Evolutionary conservation across 2,329 filamentous ascomycete genomes (phyloP).

Genomic region (Pseudopyricularia javanii): DNA sequence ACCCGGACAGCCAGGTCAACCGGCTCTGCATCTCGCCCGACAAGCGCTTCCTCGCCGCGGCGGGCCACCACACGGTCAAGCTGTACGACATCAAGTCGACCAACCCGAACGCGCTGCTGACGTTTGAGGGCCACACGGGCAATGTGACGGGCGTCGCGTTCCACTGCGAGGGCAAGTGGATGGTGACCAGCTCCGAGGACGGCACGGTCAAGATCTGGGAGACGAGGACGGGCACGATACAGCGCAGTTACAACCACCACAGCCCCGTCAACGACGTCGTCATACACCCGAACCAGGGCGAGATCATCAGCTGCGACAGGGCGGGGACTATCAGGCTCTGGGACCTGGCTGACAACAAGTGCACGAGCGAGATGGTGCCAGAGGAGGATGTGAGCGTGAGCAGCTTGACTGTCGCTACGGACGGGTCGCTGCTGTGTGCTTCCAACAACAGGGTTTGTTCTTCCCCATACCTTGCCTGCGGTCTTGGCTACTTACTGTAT

Average conservation of each 20-base stretch:
- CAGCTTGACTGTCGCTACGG: slow-evolving; percentile 90
- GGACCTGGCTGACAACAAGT: slow-evolving; percentile 95
- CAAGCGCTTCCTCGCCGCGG: slow-evolving; percentile 88
- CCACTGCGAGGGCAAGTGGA: slow-evolving; percentile 98
- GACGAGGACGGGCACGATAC: slow-evolving; percentile 70
- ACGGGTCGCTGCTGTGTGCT: slow-evolving; percentile 84
- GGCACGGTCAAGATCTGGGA: slow-evolving; percentile 97
- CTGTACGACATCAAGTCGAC: slow-evolving; percentile 97
- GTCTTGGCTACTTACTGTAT: no score
- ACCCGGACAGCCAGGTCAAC: slow-evolving; percentile 97
- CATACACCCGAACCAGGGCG: slow-evolving; percentile 98
- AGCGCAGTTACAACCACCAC: slow-evolving; percentile 86
- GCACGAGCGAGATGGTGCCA: slow-evolving; percentile 88
- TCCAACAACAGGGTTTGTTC: slow-evolving; percentile 71
- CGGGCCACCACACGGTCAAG: slow-evolving; percentile 72
- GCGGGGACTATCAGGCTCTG: slow-evolving; percentile 88
- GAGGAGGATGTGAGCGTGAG: slow-evolving; percentile 91
- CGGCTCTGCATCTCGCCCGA: slow-evolving; percentile 96
- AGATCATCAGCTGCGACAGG: slow-evolving; percentile 92
- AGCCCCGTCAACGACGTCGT: slow-evolving; percentile 92
- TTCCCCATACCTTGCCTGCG: neutral
- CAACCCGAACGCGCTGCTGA: slow-evolving; percentile 87
- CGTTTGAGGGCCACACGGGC: slow-evolving; percentile 89
- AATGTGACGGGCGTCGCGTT: slow-evolving; percentile 97
- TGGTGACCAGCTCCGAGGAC: slow-evolving; percentile 96